Base-by-base conservation (phyloP, 2,329 filamentous ascomycete genomes). In the Coniochaeta sp. region DNA sequence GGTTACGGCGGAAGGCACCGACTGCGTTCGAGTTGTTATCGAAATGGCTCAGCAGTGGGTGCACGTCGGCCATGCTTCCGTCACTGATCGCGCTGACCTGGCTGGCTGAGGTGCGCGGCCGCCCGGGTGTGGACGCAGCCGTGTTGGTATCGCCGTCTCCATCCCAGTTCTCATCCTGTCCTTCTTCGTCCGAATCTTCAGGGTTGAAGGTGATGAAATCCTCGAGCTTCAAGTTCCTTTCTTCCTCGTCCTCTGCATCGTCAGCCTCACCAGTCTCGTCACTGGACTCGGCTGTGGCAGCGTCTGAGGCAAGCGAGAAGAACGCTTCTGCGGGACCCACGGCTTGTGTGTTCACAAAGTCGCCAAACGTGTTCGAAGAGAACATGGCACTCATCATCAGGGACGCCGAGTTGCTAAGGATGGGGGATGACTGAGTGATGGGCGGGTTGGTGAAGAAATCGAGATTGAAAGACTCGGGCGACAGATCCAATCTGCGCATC, bases 361-460 rank as follows among this genome's bases (percentile, higher is more conserved):
- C 81, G 47, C 79, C 81, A 65, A 83, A 82, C 0, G 80, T 78
- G 63, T 80, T 80, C 60, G 77, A 78, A 1, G 81, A 81, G 59
- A 86, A 81, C 75, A 91, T 86, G 66, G 87, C 88, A 57, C 87
- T 88, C 76, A 93, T 86, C 89, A 93, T 92, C 64, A 93, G 81
- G 62, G 91, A 89, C 60, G 87, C 86, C 19, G 86, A 84, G 62
- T 89, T 87, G 69, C 80, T 85, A 62, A 89, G 75, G 68, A 89
- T 84, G 17, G 87, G 85, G 0, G 78, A 78, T 4, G 76, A 69
- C 59, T 78, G 72, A 17, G 68, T 33, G 40, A 75, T 67, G 59
- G 76, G 69, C 57, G 72, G 68, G n/a, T 60, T 52, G 3, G 68
- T 59, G 63, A 76, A 67, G 68, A 77, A 79, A 19, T 78, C 72